Base-by-base conservation (phyloP, 1,139 yeast genomes). In the Hemisphaericaspora subhashii region DNA sequence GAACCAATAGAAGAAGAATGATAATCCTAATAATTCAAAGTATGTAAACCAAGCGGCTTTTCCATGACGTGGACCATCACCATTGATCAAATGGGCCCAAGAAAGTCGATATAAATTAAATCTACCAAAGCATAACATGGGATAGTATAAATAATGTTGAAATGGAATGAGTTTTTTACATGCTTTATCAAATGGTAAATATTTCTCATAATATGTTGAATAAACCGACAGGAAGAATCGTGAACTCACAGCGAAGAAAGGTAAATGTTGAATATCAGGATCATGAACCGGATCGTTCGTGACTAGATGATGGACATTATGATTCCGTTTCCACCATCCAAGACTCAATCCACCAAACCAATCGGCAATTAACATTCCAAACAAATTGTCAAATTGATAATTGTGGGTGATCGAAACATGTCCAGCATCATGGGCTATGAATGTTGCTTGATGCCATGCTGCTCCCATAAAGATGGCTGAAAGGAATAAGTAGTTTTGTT, bases 281-380 rank as follows among this genome's bases (percentile, higher is more conserved):
- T 89, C 96, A 57, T 88, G 96, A 1, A 84, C 83, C 0, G 96
- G 96, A 54, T 88, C 96, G 59, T 88, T 88, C 12, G 96, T 85
- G 39, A 88, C 74, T 41, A 88, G 64, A 60, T 88, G 96, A 58
- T 89, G 96, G 16, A 88, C 95, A 57, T 88, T 88, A 60, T 88
- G 96, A 60, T 86, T 88, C 38, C 92, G 72, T 54, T 88, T 89
- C 96, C 96, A 88, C 96, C 96, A 88, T 1, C 96, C 95, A 27
- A 87, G 60, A 38, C 95, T 86, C 38, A 88, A 68, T 0, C 96
- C 96, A n/a, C 96, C 96, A 41, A 81, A 62, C 68, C 76, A 87
- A 48, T 86, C 80, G 2, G 96, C 95, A 36, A 88, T 67, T 1
- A 79, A 31, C 61, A 82, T 78, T 1, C 96, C 95, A 45, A 86